Conservation (phyloP, 345 rosid genomes). For the Hevea brasiliensis region DNA sequence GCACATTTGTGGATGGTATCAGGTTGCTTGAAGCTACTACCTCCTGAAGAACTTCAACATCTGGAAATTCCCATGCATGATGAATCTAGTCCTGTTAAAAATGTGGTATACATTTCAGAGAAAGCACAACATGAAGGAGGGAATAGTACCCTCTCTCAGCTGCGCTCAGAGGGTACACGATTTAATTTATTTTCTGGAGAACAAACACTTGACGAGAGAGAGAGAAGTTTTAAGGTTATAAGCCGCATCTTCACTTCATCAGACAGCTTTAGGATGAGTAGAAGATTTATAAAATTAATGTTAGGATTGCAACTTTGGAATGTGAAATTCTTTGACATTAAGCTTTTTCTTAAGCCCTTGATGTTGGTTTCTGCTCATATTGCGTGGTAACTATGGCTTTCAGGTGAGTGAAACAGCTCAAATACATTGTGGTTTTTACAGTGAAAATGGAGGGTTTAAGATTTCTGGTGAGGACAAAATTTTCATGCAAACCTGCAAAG, state of each 20-base stretch:
- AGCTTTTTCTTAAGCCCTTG: background rate
- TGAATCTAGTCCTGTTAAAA: constrained; percentile 57
- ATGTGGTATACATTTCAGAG: constrained; percentile 53
- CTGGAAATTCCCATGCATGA: constrained; percentile 52
- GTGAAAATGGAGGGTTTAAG: constrained; percentile 72
- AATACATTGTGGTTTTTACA: constrained; percentile 83
- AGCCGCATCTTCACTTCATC: constrained; percentile 9
- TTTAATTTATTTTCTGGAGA: constrained; percentile 83
- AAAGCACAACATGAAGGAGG: constrained; percentile 21
- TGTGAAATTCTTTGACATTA: background rate
- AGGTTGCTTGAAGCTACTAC: constrained; percentile 87
- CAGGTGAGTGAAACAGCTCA: constrained; percentile 67
- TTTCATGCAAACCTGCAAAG: constrained; percentile 62
- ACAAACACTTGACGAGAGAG: constrained; percentile 76
- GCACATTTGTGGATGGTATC: constrained; percentile 26
- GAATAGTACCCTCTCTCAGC: constrained; percentile 22
- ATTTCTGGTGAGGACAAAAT: constrained; percentile 62
- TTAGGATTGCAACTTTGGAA: background rate
- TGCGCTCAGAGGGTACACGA: constrained; percentile 44
- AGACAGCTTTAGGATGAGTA: background rate
- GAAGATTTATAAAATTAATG: background rate
- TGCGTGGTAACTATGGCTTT: constrained; percentile 13
- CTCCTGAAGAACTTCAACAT: constrained; percentile 66
- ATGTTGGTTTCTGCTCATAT: constrained; percentile 19
- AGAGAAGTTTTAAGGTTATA: constrained; percentile 74